Evolutionary conservation across 176 grass and related monocot genomes (phyloP), one percentile per base, ranked within the genome.

Genomic region (Zoysia pacifica): DNA sequence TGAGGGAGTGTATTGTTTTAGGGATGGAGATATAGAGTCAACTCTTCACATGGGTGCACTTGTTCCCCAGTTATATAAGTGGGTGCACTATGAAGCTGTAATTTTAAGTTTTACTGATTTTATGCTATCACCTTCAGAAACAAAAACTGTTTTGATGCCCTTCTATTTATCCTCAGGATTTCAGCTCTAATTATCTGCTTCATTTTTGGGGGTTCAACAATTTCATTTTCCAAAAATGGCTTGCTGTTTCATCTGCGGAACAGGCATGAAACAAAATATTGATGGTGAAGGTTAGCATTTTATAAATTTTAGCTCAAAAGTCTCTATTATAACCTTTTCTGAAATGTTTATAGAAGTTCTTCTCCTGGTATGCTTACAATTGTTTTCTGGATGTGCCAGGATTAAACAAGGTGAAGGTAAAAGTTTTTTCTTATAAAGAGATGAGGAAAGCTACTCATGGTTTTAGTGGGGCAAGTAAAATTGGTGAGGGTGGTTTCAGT

Each of bases 401-500:
- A 80, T 67, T 66, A 72, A 86, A 77, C 41, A 87, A 28, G 60
- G 67, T 84, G 70, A 91, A 62, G 65, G 78, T 88, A 70, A 91
- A 62, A 48, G 77, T 91, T 72, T 97, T 93, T 88, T 76, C 89
- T 61, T 97, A 90, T 65, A 82, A 44, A 71, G 94, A 91, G 78
- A 63, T 97, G 82, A 91, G 79, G 48, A 93, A 86, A 66, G 91
- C 91, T 70, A 97, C 94, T 9, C 82, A 84, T 79, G 84, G 56
- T 86, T 97, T 97, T 81, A 91, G 82, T 81, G 62, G 70, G 46
- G 82, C 89, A 45, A 94, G 91, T 77, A 97, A 97, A 58, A 70
- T 97, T 37, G 94, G 94, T 19, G 86, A 94, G 79, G 94, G 94
- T 1, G 94, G 94, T 79, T 97, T 94, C 13, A 89, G 94, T 84